Base-by-base conservation (phyloP, 2,329 filamentous ascomycete genomes). In the Colletotrichum viniferum region DNA sequence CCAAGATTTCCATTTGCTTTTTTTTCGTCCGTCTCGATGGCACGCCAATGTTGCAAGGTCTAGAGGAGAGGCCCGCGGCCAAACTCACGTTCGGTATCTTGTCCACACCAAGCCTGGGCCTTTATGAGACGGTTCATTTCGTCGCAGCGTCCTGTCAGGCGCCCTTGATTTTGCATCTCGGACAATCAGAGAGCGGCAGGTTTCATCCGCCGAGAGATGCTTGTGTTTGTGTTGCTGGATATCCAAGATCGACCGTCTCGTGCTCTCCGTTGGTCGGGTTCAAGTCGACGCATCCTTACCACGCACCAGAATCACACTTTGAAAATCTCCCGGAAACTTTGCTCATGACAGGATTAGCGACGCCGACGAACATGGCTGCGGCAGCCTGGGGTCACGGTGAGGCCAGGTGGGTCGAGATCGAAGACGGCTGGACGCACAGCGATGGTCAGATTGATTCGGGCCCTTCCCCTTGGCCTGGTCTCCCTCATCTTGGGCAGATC, bases 401-500 rank as follows among this genome's bases (percentile, higher is more conserved):
- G 63, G 64, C 52, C 21, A 62, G 64, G 56, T 62, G 64, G 71
- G 43, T 36, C 34, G 55, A 68, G 70, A 72, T 72, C 48, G 69
- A 71, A 34, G 10, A 52, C n/a, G 64, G 65, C 64, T 52, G 71
- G 55, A 58, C 71, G 64, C 63, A 30, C 10, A 65, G 38, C 63
- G 21, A 65, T 64, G 61, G 43, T 58, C 48, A 56, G 69, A 68
- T 61, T 52, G 43, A 52, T 14, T 65, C 43, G 62, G 30, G 24
- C 24, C 63, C 63, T 65, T 64, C 21, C 16, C 28, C 28, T 10
- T 67, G 48, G 43, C 36, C n/a, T 43, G 34, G 62, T 38, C 36
- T 67, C 0, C 28, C 30, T 52, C 52, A 61, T 26, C 64, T 69
- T 43, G 56, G 65, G 55, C 38, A n/a, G 71, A 73, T 73, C 71